phyloP scores from a whole-genome alignment of 192 early-diverging fungal genomes.

The Dissophora ornata region DNA sequence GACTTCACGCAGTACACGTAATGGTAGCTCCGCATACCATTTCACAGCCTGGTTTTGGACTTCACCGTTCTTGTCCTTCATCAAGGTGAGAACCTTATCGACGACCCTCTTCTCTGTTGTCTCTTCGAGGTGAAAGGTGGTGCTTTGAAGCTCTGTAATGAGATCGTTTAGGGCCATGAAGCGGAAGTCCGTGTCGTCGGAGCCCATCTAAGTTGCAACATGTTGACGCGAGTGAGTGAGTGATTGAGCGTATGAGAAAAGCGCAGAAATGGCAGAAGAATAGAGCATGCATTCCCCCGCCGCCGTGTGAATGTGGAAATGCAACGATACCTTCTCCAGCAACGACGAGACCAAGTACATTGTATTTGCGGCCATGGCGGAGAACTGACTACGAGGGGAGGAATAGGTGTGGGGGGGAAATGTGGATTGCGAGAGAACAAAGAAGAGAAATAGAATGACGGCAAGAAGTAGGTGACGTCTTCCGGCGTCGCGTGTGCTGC shows the following conservation, averaged over 20 bases:
- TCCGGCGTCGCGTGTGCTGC: too few species aligned
- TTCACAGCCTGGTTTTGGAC: constrained; percentile 86
- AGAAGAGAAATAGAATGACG: neutral
- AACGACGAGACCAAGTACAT: constrained; percentile 76
- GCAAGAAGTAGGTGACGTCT: too few species aligned
- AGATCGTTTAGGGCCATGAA: constrained; percentile 90
- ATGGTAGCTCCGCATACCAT: constrained; percentile 54
- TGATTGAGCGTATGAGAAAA: neutral
- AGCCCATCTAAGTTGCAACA: constrained; percentile 64
- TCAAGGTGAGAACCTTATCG: constrained; percentile 61
- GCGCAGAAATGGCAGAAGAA: too few species aligned
- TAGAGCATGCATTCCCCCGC: too few species aligned
- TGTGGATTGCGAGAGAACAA: neutral
- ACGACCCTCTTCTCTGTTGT: constrained; percentile 75
- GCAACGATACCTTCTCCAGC: constrained; percentile 75
- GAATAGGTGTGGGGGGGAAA: neutral
- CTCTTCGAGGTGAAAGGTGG: constrained; percentile 66
- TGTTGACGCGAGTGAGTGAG: neutral
- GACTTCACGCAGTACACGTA: too few species aligned
- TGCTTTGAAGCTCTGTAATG: constrained; percentile 75
- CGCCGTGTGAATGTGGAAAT: too few species aligned
- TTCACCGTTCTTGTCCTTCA: constrained; percentile 87
- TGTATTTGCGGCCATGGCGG: constrained; percentile 56
- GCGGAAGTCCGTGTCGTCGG: constrained; percentile 83
- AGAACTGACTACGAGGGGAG: constrained; percentile 2